Evolutionary conservation across 495 filamentous ascomycete species (phyloP), one percentile per base, ranked within the genome.

Genomic region (Daldinia caldariorum): DNA sequence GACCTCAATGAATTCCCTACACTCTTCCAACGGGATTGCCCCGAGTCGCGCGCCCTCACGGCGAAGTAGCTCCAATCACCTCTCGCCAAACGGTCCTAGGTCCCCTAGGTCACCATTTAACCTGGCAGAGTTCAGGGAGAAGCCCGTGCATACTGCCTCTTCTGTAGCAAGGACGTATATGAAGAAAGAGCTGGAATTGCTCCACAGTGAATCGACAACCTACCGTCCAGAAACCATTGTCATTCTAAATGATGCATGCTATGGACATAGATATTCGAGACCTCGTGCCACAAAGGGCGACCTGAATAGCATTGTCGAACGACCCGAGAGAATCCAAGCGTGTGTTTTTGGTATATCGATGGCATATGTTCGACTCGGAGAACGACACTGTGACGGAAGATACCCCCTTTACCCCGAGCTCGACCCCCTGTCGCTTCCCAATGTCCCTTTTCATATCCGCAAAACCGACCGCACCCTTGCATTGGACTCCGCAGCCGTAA

Each of bases 291-390:
- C 86, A 2, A 88, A 87, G 58, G 82, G 81, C 3, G 83, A 82
- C 4, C 83, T 98, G 0, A 87, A 76, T 57, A 89, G 86, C 43
- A 94, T 98, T 53, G 93, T 97, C 13, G 95, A 99, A 79, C 84
- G 94, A 38, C 95, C 95, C 32, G 95, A 99, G 81, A 87, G 95
- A 38, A 89, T 99, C 53, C 92, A 91, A 67, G 96, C 96, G 5
- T 88, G 88, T 67, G 87, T 93, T 0, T 72, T 95, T 41, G 95
- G 95, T 6, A 80, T 97, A 4, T 88, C 92, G 13, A 85, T 89
- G n/a, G 95, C 95, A 4, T 97, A 97, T 78, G 90, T 97, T 20
- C 87, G 90, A 35, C 84, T 97, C 18, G 94, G 94, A 3, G 90
- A 88, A 64, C 83, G 91, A n/a, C 88, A 98, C 82, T 83, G 86